Evolutionary conservation across 495 filamentous ascomycete species (phyloP), one percentile per base, ranked within the genome.

Genomic region (Paragyromitra xinjiangensis): DNA sequence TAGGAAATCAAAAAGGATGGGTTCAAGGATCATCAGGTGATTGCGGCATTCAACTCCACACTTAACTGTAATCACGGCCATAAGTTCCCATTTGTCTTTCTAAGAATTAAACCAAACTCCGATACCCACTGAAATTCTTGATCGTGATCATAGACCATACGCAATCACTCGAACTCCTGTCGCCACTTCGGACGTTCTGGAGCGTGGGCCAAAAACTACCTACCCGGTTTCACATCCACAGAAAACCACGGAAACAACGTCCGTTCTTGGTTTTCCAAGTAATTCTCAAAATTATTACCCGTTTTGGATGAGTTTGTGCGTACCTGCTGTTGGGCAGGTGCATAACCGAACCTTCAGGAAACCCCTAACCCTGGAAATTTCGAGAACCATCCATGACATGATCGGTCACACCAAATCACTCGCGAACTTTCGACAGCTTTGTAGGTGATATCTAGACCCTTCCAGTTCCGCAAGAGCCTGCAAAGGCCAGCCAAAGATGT

Each of bases 271-370:
- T 56, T 16, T 9, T 56, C 12, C 53, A 22, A 11, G 26, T 61
- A 39, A 40, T 61, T 61, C 11, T 6, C 14, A 19, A 40, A 7
- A 39, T 19, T 29, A 39, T 39, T 61, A 8, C 55, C 55, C 50
- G 7, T 53, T 24, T 82, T 95, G 94, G 34, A 87, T 94, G 76
- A 98, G 97, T 84, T 83, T 97, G 78, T 94, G 93, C 44, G 91
- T 97, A 9, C 93, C 97, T 48, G 95, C 95, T 14, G 87, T 97
- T 51, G 97, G 97, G 84, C 89, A 88, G 29, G 29, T 53, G 22
- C 12, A 80, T 61, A 39, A 16, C 12, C 19, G 58, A 65, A 59
- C 14, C 45, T 22, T 12, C 45, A 26, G 45, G 51, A 37, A 48
- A 71, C 16, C 71, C 64, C 71, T 71, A 70, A 66, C 61, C 45